Evolutionary conservation across 2,329 filamentous ascomycete species (phyloP), one percentile per base, ranked within the genome.

Genomic region (Fusarium ambrosium): DNA sequence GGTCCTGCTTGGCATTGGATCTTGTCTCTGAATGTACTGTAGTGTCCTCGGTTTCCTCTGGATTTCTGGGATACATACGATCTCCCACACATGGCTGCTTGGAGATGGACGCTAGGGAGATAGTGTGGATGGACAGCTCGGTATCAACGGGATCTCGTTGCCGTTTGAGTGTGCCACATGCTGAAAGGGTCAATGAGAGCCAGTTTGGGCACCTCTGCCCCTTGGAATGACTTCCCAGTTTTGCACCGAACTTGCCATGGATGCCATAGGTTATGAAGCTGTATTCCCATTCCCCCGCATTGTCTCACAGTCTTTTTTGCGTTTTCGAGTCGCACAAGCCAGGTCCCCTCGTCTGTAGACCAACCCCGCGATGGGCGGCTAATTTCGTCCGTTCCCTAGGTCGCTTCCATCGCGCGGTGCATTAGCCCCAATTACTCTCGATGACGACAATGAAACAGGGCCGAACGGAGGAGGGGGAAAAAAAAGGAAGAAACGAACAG

Each of bases 41-140:
- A 41, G 29, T 20, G 29, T 4, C 22, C 22, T 32, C 39, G 61
- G 45, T 22, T 29, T 24, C 34, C 34, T 59, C 60, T 59, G 64
- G 60, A 58, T 22, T 59, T 27, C 22, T 39, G 22, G n/a, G 32
- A 59, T 24, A 59, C 34, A 37, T 32, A 69, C 62, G 61, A 68
- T 20, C 34, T 70, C 51, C 56, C 55, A 66, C 37, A 66, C 34
- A 41, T 32, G 48, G 48, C 59, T 71, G 71, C 68, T 32, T 71
- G 68, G 71, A 64, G 60, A 73, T 62, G 58, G 68, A 72, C 71
- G 59, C 71, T 73, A 73, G 48, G 18, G 55, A 32, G 68, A 74
- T 64, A 74, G 71, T 74, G 53, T 56, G 29, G 63, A 39, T 7
- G 11, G 8, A 29, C 41, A 37, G 62, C 48, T 37, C 51, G 61